phyloP scores from a whole-genome alignment of 371 early-diverging fungal genomes.

The Syncephalastrum monosporum region DNA sequence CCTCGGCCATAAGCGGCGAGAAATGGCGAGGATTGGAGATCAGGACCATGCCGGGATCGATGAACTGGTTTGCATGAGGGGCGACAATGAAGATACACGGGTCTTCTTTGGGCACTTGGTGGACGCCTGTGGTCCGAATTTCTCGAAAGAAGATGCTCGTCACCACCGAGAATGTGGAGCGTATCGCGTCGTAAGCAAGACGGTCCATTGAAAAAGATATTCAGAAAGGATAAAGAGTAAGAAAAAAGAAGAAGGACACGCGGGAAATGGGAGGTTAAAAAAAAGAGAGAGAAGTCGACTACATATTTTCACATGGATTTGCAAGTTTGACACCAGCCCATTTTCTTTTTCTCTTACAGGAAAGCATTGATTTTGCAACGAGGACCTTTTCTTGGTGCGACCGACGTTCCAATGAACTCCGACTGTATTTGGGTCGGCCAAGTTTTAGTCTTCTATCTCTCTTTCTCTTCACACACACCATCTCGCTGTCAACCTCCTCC shows the following conservation, averaged over 20 bases:
- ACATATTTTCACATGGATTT: too few species aligned
- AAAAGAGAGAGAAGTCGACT: too few species aligned
- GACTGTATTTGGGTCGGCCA: too few species aligned
- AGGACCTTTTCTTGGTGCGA: too few species aligned
- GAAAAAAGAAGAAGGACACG: too few species aligned
- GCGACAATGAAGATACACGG: conserved; percentile 85
- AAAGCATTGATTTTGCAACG: too few species aligned
- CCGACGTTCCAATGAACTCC: too few species aligned
- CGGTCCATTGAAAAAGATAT: background rate
- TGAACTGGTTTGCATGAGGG: conserved; percentile 85
- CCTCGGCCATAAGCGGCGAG: conserved; percentile 72
- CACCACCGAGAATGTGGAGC: conserved; percentile 24
- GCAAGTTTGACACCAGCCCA: too few species aligned
- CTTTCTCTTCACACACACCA: conserved; percentile 1
- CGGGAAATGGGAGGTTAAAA: too few species aligned
- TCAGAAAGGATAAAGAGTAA: too few species aligned
- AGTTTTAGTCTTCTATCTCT: too few species aligned
- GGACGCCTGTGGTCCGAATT: conserved; percentile 66
- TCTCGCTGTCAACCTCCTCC: conserved; percentile 1
- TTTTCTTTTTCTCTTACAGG: too few species aligned
- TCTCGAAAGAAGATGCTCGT: conserved; percentile 76
- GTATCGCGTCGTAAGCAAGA: conserved; percentile 27
- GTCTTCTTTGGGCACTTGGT: conserved; percentile 70
- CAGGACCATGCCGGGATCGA: conserved; percentile 60
- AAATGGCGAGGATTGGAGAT: conserved; percentile 65